Conservation (phyloP, 225 moss, liverwort and hornwort species). For the Polytrichum formosum region DNA sequence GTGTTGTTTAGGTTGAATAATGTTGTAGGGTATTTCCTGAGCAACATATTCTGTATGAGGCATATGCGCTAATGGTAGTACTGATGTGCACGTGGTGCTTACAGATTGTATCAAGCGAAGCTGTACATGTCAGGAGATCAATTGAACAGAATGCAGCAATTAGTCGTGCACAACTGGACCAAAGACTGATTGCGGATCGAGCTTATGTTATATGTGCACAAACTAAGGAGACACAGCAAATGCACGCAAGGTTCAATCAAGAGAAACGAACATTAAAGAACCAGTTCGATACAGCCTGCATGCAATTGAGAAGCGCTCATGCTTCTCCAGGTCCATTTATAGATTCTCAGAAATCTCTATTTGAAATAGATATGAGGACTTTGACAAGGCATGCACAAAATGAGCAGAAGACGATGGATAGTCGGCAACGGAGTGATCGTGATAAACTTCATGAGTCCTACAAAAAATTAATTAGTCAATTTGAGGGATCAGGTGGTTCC, state of each 20-base stretch:
- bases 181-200: conserved; percentile 2
- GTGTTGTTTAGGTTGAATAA: too few species aligned
- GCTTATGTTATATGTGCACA: conserved; percentile 23
- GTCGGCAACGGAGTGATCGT: conserved; percentile 37
- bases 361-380: conserved; percentile 1
- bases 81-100: conserved; percentile 15
- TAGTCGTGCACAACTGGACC: conserved; percentile 12
- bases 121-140: conserved; percentile 13
- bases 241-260: conserved; percentile 5
- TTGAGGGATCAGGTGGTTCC: conserved; percentile 1
- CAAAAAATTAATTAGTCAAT: not conserved
- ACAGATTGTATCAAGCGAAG: conserved; percentile 29
- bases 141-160: conserved; percentile 15
- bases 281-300: conserved; percentile 12
- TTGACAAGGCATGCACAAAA: not conserved
- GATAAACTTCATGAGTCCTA: conserved; percentile 30
- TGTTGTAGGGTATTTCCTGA: too few species aligned
- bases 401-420: conserved; percentile 20
- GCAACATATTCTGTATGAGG: too few species aligned
- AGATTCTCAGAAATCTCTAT: conserved; percentile 7
- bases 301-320: conserved; percentile 8
- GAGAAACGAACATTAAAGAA: conserved; percentile 19
- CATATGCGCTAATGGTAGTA: not conserved
- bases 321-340: conserved; percentile 3
- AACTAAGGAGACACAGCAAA: conserved; percentile 16